Evolutionary conservation across 1,284 basidiomycete species (phyloP), one percentile per base, ranked within the genome.

Genomic region (Boletus smithii): DNA sequence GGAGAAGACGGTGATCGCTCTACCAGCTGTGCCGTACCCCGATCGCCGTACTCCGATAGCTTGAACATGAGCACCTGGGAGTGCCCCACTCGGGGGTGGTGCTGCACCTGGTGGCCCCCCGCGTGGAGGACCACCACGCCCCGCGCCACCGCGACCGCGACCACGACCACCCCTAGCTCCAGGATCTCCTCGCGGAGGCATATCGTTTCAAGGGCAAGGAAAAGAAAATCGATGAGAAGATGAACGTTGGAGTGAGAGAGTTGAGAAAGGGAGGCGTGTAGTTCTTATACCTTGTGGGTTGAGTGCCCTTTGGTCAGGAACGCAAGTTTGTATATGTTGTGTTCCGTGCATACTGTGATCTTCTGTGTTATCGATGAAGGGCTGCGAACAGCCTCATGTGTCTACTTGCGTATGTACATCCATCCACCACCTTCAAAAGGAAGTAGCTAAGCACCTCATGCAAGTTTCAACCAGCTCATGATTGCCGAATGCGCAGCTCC

Each of bases 21-120:
- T 71, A 6, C 87, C 87, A 8, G 72, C 70, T 2, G 69, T 73
- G 18, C 85, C 87, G 56, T 76, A 83, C 26, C 73, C 75, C 33
- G 81, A 75, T 24, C 87, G 72, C 55, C 74, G 80, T 20, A 88
- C 83, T 24, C 85, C 86, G 39, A 85, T 68, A 22, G 75, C 73
- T 26, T 68, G 63, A 45, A 86, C 71, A 59, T 83, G 82, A 14
- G 63, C 56, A 44, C 66, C 56, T 46, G 66, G 58, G 30, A 70
- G 57, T 40, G 60, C 57, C 33, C 59, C 63, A 45, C 63, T 64
- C 46, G 66, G 55, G 50, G 66, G 60, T 52, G 66, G 62, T 51
- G 63, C 64, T 31, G 49, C 66, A 55, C 56, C 59, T 62, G 57
- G 63, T 61, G 52, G 63, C 31, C 51, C 60, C 60, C 51, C 64